A percentile compares a stretch with the other conserved stretches of the same genome.
Conservation (phyloP, 2,329 filamentous ascomycete genomes). For the Gnomoniopsis sp. region DNA sequence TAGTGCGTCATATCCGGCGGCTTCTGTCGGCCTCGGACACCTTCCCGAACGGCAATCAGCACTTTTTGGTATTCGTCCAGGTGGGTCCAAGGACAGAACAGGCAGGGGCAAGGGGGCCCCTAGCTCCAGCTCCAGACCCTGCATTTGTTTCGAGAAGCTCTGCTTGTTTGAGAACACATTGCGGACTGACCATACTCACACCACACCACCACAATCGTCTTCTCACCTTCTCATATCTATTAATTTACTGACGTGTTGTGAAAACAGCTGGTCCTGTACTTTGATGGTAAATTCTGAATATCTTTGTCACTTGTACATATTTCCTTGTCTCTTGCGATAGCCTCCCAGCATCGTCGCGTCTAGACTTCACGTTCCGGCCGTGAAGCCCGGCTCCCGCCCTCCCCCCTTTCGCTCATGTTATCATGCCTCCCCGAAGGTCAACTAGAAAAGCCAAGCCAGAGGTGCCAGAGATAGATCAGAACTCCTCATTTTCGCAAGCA, state of each 20-base stretch:
- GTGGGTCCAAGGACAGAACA: background rate
- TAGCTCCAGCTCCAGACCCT: background rate
- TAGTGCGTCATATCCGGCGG: background rate
- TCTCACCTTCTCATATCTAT: background rate
- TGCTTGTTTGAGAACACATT: conserved; percentile 23
- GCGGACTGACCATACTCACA: conserved; percentile 27
- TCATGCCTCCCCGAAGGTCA: conserved; percentile 27
- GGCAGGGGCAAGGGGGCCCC: background rate
- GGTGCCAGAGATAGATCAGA: conserved; percentile 24
- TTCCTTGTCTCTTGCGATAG: background rate
- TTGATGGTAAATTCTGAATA: background rate
- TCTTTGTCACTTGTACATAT: background rate
- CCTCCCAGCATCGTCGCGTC: background rate
- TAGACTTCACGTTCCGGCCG: background rate
- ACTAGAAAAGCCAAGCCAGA: conserved; percentile 22
- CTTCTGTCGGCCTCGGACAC: background rate
- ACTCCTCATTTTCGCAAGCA: conserved; percentile 43
- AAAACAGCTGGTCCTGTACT: conserved; percentile 10
- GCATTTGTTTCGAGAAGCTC: background rate
- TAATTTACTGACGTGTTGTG: background rate
- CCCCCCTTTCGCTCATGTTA: background rate
- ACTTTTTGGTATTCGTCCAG: background rate
- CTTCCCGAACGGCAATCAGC: background rate
- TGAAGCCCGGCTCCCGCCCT: background rate
- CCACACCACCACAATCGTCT: background rate